Base-by-base conservation (phyloP, 768 basidiomycete species). In the Nidularia pulvinata region DNA sequence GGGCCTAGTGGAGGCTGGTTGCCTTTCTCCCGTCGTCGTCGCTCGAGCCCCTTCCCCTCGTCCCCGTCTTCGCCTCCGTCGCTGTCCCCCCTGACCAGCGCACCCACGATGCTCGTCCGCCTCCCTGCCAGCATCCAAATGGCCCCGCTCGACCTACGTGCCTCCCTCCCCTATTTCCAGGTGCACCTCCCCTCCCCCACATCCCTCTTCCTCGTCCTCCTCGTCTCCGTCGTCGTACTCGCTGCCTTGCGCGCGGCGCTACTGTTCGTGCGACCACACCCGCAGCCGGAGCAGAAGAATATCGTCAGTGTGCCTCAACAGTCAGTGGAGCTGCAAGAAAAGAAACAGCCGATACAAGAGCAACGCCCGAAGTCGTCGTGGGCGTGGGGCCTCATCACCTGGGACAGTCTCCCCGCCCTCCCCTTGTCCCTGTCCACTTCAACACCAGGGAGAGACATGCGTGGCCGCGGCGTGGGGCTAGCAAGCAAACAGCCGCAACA, bases 211-310 rank as follows among this genome's bases (percentile, higher is more conserved):
- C 52, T 69, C 22, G 62, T 66, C 14, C 54, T 70, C 7, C 49
- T 70, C 22, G 62, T 60, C 35, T 64, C 66, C 11, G 37, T 69
- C n/a, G 56, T 63, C 19, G 51, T 69, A 14, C 61, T 70, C 14
- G 59, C 56, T 16, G 55, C 66, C 44, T 49, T 68, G 32, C 61
- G 57, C 49, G 58, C 62, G 32, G 56, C 57, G 32, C 50, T 61
- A 14, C 39, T 62, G 5, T 57, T 30, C 51, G 52, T 62, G 55
- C 22, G 55, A 57, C 50, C 57, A 43, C 19, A 52, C 1, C 16
- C 35, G 14, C 10, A 51, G 19, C 14, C 43, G 13, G 52, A 57
- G 33, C 52, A 55, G 35, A 57, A 59, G 39, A 34, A 37, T 5
- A 19, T 46, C 14, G 39, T 16, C 39, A 19, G n/a, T 37, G 50